A percentile compares a stretch with the other conserved stretches of the same genome.
phyloP scores from a whole-genome alignment of 2,329 filamentous ascomycete species.

The Fusarium multiceps region DNA sequence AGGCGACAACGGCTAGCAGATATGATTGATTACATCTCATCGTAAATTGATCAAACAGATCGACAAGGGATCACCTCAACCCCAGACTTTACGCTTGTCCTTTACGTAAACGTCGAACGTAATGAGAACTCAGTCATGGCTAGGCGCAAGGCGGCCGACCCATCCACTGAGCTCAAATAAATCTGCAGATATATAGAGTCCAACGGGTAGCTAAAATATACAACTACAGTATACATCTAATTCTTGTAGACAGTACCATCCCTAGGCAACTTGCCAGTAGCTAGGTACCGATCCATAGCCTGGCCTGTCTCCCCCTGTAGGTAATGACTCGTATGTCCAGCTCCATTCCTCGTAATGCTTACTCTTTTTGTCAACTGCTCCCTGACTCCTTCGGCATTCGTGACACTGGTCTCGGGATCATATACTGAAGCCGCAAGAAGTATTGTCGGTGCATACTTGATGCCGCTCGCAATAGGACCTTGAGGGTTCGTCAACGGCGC shows the following conservation, averaged over 20 bases:
- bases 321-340: constrained; percentile 41
- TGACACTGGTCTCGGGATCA: constrained; percentile 38
- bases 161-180: background rate
- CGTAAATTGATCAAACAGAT: background rate
- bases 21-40: background rate
- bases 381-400: constrained; percentile 36
- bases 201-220: too few relatives aligned
- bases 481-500: constrained; percentile 30
- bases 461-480: constrained; percentile 4
- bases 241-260: constrained; percentile 39
- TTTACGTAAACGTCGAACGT: background rate
- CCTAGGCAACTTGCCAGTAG: constrained; percentile 35
- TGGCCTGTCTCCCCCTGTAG: constrained; percentile 36
- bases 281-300: constrained; percentile 36
- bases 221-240: background rate
- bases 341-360: constrained; percentile 40
- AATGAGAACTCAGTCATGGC: background rate
- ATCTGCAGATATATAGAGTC: background rate
- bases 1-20: background rate
- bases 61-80: background rate
- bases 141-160: background rate
- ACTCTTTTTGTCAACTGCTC: constrained; percentile 37
- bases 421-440: constrained; percentile 33
- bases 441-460: constrained; percentile 24
- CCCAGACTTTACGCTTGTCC: background rate